Percentiles rank a stretch among this genome's conserved stretches.
These are phyloP conservation scores for Metschnikowia gruessii DNA, from an alignment of 805 yeast genomes.

Conservation along the genomic window DNA sequence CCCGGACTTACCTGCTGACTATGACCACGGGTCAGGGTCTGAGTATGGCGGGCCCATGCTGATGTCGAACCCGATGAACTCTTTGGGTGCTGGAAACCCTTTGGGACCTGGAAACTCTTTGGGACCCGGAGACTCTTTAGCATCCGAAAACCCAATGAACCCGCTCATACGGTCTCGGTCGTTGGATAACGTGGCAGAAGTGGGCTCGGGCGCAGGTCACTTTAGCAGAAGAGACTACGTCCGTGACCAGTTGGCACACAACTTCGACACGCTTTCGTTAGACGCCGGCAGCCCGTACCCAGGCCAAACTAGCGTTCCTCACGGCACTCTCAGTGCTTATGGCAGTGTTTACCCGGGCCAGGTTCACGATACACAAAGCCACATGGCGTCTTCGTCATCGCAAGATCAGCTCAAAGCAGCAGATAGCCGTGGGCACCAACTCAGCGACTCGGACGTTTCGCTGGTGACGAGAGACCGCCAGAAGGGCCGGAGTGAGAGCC, in stretches of 20 bases:
- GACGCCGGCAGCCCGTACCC: conserved; percentile 3
- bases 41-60: neutral
- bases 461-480: neutral
- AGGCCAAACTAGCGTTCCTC: neutral
- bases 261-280: conserved; percentile 7
- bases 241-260: conserved; percentile 5
- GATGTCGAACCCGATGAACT: neutral
- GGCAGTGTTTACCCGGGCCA: neutral
- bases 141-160: neutral
- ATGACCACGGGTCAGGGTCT: neutral
- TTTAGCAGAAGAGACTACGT: neutral
- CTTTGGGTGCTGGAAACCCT: too few species aligned
- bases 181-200: conserved; percentile 5
- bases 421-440: neutral
- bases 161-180: conserved; percentile 6
- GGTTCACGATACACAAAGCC: neutral
- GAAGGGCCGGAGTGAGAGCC: neutral
- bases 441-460: neutral
- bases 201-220: neutral
- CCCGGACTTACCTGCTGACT: conserved; percentile 2
- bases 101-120: too few species aligned
- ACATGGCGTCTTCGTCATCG: neutral
- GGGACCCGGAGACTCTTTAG: too few species aligned
- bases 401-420: neutral
- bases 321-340: conserved; percentile 1